Evolutionary conservation across 768 basidiomycete genomes (phyloP).

Genomic region (Tephrocybe sp.): DNA sequence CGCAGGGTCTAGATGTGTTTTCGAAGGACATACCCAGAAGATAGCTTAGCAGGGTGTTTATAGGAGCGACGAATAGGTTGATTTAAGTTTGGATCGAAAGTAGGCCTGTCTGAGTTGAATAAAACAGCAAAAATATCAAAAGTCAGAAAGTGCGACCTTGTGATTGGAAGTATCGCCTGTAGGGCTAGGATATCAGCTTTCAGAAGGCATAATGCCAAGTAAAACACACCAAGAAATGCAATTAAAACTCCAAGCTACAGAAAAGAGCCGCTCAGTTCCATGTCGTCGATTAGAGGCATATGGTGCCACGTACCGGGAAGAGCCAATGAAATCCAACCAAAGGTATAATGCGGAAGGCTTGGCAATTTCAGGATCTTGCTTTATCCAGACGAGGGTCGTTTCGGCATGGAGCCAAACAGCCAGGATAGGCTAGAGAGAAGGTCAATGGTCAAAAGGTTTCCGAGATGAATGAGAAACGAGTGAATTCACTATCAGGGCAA

Average conservation of each 20-base stretch:
- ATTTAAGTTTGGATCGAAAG: constrained; percentile 11
- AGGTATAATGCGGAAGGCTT: constrained; percentile 73
- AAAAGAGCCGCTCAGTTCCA: not conserved
- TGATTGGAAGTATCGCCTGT: constrained; percentile 72
- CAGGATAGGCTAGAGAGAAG: constrained; percentile 40
- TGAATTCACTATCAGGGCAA: constrained; percentile 48
- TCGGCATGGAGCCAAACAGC: constrained; percentile 84
- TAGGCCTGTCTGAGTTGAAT: constrained; percentile 3
- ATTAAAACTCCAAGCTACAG: constrained; percentile 45
- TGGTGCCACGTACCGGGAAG: constrained; percentile 54
- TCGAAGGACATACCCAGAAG: constrained; percentile 56
- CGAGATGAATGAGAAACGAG: constrained; percentile 18
- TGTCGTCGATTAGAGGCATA: not conserved
- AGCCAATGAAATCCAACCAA: constrained; percentile 66
- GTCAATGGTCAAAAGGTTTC: constrained; percentile 16
- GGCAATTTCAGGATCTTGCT: constrained; percentile 86
- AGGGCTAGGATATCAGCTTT: not conserved
- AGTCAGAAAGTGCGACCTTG: constrained; percentile 49
- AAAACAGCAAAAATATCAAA: not conserved
- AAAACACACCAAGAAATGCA: constrained; percentile 36
- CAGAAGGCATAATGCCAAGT: not conserved
- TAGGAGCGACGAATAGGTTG: constrained; percentile 61
- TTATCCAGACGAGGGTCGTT: constrained; percentile 64
- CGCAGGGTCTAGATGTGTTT: not conserved
- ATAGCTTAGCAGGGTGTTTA: constrained; percentile 82